Conservation (phyloP, 176 grass and related monocot species). For the Musa schizocarpa region DNA sequence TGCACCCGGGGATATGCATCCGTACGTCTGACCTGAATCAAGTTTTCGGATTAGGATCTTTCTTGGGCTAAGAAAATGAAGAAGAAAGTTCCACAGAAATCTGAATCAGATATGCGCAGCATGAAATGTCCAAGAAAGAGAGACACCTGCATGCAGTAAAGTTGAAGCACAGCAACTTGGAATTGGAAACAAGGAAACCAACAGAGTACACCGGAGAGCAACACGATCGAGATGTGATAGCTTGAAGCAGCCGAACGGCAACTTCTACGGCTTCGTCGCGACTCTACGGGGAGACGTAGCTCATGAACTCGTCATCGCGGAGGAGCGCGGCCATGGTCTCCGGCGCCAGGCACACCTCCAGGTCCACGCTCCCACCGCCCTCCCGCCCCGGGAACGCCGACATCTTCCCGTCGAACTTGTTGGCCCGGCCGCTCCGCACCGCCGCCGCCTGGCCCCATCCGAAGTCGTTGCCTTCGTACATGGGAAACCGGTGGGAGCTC, state of each 20-base stretch:
- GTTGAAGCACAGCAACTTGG: neutral
- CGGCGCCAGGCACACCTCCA: conserved; percentile 14
- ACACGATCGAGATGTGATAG: neutral
- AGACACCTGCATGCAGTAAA: neutral
- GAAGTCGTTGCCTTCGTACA: conserved; percentile 22
- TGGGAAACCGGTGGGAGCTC: conserved; percentile 8
- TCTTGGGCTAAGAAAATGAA: neutral
- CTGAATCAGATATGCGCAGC: neutral
- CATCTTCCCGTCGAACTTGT: conserved; percentile 22
- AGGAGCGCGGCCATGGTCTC: conserved; percentile 15
- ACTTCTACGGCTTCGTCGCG: neutral
- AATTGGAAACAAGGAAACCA: neutral
- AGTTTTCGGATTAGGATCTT: neutral
- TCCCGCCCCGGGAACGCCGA: conserved; percentile 16
- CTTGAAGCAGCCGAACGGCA: neutral
- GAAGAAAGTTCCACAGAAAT: neutral
- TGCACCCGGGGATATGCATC: neutral
- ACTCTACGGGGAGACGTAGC: conserved; percentile 1
- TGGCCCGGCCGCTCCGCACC: conserved; percentile 13
- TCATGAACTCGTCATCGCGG: conserved; percentile 9
- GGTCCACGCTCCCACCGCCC: neutral
- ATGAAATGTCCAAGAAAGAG: neutral
- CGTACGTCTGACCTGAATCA: neutral
- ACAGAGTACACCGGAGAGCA: neutral
- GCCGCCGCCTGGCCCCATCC: conserved; percentile 7